phyloP scores from a whole-genome alignment of 2,329 filamentous ascomycete genomes.

The Cladosporium sp. region DNA sequence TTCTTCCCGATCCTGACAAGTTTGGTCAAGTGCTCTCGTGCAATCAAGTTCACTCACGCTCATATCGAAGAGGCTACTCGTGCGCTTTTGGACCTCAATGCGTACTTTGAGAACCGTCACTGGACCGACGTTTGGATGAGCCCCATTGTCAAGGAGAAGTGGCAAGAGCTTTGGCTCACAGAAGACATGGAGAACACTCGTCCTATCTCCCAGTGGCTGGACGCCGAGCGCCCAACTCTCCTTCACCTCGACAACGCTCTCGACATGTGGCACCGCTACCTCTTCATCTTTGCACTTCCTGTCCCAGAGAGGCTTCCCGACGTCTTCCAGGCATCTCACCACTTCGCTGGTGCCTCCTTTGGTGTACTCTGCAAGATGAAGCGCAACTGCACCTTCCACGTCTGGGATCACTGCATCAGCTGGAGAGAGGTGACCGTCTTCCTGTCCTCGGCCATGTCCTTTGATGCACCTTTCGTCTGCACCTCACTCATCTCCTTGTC shows the following conservation, averaged over 20 bases:
- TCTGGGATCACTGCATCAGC: slow-evolving; percentile 62
- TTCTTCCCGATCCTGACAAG: slow-evolving; percentile 39
- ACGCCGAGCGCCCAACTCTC: slow-evolving; percentile 43
- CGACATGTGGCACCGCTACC: slow-evolving; percentile 44
- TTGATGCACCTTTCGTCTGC: slow-evolving; percentile 19
- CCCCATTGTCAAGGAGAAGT: slow-evolving; percentile 43
- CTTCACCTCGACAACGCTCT: slow-evolving; percentile 43
- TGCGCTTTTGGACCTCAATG: slow-evolving; percentile 40
- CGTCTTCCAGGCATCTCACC: slow-evolving; percentile 62
- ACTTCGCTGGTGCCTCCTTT: slow-evolving; percentile 58
- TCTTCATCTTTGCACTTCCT: slow-evolving; percentile 55
- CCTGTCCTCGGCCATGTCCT: slow-evolving; percentile 17
- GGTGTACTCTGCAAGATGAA: slow-evolving; percentile 61
- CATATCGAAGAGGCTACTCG: slow-evolving; percentile 40
- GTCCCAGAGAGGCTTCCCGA: slow-evolving; percentile 53
- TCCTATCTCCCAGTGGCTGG: slow-evolving; percentile 42
- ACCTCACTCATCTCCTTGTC: slow-evolving; percentile 21
- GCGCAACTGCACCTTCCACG: slow-evolving; percentile 55
- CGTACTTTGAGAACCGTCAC: slow-evolving; percentile 42
- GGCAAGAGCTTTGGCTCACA: slow-evolving; percentile 44
- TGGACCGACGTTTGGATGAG: slow-evolving; percentile 47
- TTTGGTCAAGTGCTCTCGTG: slow-evolving; percentile 37
- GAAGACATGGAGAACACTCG: slow-evolving; percentile 41
- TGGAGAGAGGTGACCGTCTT: slow-evolving; percentile 55
- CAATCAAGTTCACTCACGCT: slow-evolving; percentile 34